phyloP scores from a whole-genome alignment of 176 grass and related monocot genomes.

The Cenchrus purpureus region DNA sequence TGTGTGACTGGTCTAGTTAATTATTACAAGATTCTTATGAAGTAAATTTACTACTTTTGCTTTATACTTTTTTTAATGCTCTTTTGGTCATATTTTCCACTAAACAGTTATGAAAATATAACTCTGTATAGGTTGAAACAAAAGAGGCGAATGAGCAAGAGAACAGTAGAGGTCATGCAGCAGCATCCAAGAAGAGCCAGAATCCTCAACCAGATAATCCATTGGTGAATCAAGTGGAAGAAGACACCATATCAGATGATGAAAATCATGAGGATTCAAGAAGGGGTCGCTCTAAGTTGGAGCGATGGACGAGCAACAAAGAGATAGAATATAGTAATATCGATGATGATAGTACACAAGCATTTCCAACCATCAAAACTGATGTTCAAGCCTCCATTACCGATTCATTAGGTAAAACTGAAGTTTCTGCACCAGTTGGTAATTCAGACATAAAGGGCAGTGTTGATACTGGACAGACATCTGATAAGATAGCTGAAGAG shows the following conservation, averaged over 20 bases:
- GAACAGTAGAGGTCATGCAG: slow-evolving; percentile 48
- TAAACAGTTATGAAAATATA: slow-evolving; percentile 33
- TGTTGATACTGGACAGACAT: slow-evolving; percentile 54
- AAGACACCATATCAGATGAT: slow-evolving; percentile 73
- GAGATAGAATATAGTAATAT: slow-evolving; percentile 77
- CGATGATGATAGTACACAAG: slow-evolving; percentile 38
- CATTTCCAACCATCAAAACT: slow-evolving; percentile 50
- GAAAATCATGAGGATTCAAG: slow-evolving; percentile 77
- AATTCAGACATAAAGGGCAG: slow-evolving; percentile 58
- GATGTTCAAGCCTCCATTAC: slow-evolving; percentile 47
- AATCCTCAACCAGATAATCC: slow-evolving; percentile 51
- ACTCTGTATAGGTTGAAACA: slow-evolving; percentile 52
- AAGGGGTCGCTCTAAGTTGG: slow-evolving; percentile 91
- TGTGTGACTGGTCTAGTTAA: neutral
- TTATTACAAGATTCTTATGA: neutral
- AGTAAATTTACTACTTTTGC: slow-evolving; percentile 10
- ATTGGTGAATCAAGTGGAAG: slow-evolving; percentile 62
- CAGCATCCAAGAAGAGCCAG: slow-evolving; percentile 54
- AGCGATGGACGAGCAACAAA: slow-evolving; percentile 96
- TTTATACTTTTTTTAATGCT: neutral
- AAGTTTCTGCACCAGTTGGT: slow-evolving; percentile 46
- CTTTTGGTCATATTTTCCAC: slow-evolving; percentile 28
- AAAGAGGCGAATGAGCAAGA: slow-evolving; percentile 60
- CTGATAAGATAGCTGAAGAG: slow-evolving; percentile 58
- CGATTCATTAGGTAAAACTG: slow-evolving; percentile 50